Evolutionary conservation across 176 grass and related monocot species (phyloP).

Genomic region (Musa acuminata): DNA sequence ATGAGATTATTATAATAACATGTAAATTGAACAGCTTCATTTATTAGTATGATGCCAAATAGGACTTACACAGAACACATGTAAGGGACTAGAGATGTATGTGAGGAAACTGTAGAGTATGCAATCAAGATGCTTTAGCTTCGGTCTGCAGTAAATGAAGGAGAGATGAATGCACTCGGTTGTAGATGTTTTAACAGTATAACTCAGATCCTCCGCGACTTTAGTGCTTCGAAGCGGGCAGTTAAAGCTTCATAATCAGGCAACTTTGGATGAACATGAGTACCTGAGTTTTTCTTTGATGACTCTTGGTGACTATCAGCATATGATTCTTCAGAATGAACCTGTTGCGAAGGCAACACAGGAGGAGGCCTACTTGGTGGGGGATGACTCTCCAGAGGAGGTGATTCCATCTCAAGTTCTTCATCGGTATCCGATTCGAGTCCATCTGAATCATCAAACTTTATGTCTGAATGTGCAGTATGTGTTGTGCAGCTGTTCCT

Average conservation of each 20-base stretch:
- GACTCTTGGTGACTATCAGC: conserved; percentile 16
- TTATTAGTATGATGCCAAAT: too few species aligned
- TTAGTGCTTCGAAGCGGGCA: conserved; percentile 72
- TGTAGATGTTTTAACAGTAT: neutral
- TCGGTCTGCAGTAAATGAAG: too few species aligned
- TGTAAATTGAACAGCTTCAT: too few species aligned
- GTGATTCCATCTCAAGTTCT: conserved; percentile 35
- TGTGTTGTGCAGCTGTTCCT: conserved; percentile 26
- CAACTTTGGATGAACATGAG: conserved; percentile 80
- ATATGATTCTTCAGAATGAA: conserved; percentile 23
- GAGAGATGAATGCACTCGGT: neutral
- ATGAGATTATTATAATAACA: too few species aligned
- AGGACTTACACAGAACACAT: too few species aligned
- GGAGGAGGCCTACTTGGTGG: conserved; percentile 27
- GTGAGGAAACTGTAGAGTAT: too few species aligned
- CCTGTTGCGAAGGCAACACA: conserved; percentile 19
- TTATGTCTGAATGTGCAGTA: conserved; percentile 57
- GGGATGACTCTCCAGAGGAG: conserved; percentile 21
- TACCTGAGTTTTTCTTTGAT: conserved; percentile 30
- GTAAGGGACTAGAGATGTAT: too few species aligned
- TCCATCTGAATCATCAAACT: conserved; percentile 75
- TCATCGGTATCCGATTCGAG: conserved; percentile 33
- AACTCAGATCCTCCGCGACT: conserved; percentile 19
- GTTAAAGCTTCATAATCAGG: conserved; percentile 82
- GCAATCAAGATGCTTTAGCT: too few species aligned